A percentile compares a stretch with the other conserved stretches of the same genome.
Evolutionary conservation across 2,329 filamentous ascomycete species (phyloP).

Genomic region (Diaporthe destruens): DNA sequence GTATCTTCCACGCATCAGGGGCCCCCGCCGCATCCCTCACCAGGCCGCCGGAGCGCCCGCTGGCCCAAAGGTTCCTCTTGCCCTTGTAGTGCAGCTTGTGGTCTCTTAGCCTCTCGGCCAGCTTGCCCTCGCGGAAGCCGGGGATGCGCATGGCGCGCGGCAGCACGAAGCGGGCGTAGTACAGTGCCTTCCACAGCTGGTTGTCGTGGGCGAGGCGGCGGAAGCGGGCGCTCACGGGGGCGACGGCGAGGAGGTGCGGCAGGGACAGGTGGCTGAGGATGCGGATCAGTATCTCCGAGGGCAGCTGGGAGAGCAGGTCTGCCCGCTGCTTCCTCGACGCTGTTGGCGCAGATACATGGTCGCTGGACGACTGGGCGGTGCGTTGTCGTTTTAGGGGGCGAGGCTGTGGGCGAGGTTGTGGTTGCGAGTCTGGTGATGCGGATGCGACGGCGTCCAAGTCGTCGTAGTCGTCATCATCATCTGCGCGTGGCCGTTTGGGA

Average conservation of each 20-base stretch:
- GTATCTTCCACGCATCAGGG: slow-evolving; percentile 25
- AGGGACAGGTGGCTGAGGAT: slow-evolving; percentile 84
- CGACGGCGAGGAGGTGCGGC: slow-evolving; percentile 72
- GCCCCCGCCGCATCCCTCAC: slow-evolving; percentile 43
- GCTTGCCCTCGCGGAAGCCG: slow-evolving; percentile 64
- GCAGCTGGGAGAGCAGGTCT: slow-evolving; percentile 79
- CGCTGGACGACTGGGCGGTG: background rate
- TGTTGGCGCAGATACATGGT: background rate
- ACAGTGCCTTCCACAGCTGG: slow-evolving; percentile 91
- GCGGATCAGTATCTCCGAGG: slow-evolving; percentile 88
- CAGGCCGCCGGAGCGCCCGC: slow-evolving; percentile 58
- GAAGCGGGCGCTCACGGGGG: slow-evolving; percentile 81
- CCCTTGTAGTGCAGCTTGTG: slow-evolving; percentile 60
- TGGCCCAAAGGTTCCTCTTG: slow-evolving; percentile 59
- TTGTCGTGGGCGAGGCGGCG: slow-evolving; percentile 80
- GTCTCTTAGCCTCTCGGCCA: slow-evolving; percentile 44
- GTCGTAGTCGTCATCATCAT: slow-evolving; percentile 10
- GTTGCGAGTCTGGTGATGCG: background rate
- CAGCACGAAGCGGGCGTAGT: slow-evolving; percentile 88
- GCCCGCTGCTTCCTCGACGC: slow-evolving; percentile 18
- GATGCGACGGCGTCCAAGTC: background rate
- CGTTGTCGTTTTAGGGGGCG: slow-evolving; percentile 28
- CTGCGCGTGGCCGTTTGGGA: slow-evolving; percentile 27
- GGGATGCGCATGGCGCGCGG: slow-evolving; percentile 83
- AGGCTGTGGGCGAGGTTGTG: background rate